Conservation (phyloP, 345 rosid species). For the Eucalyptus curtisii region DNA sequence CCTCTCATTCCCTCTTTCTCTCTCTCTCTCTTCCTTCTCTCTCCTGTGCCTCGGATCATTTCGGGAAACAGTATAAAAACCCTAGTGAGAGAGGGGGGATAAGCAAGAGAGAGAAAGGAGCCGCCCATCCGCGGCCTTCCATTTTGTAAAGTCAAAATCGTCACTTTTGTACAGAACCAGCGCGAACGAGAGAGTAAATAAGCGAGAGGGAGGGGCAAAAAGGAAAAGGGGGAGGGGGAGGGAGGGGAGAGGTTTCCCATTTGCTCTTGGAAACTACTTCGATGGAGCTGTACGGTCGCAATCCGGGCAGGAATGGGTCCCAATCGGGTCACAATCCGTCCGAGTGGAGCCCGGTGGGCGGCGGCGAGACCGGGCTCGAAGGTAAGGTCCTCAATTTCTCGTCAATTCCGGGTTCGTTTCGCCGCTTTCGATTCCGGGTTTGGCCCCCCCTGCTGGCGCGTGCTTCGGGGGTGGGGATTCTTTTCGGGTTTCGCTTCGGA, state of each 20-base stretch:
- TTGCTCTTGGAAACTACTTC: neutral
- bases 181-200: neutral
- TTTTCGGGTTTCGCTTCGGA: neutral
- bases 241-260: neutral
- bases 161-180: slow-evolving; percentile 22
- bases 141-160: neutral
- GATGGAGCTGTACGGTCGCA: slow-evolving; percentile 75
- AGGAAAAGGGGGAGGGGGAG: neutral
- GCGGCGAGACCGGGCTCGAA: slow-evolving; percentile 51
- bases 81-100: neutral
- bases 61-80: neutral
- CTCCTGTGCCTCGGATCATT: neutral
- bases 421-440: neutral
- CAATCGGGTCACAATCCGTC: slow-evolving; percentile 35
- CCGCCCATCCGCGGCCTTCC: neutral
- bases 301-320: slow-evolving; percentile 36
- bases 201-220: neutral
- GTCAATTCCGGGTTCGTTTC: neutral
- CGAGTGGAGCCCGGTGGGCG: slow-evolving; percentile 53
- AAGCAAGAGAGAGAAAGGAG: neutral
- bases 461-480: neutral
- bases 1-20: neutral
- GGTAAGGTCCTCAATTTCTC: slow-evolving; percentile 14
- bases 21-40: neutral
- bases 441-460: neutral